Evolutionary conservation across 73 alveolate genomes (phyloP).

Genomic region (Tetrahymena elliotti): DNA sequence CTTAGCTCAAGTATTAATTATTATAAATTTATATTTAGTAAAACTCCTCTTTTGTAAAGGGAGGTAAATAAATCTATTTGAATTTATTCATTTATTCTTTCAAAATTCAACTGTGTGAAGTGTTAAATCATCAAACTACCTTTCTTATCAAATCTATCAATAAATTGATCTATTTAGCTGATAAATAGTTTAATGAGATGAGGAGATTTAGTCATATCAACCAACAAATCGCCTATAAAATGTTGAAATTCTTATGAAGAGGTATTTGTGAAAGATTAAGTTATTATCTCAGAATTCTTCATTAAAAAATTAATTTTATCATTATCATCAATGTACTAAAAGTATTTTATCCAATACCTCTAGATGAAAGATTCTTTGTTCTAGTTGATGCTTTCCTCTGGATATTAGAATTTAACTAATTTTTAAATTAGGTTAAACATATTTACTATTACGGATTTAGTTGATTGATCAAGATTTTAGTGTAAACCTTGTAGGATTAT

Average conservation of each 20-base stretch:
- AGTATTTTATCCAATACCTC: background rate
- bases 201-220: background rate
- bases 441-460: no score
- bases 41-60: background rate
- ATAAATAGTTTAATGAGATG: background rate
- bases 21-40: background rate
- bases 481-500: background rate
- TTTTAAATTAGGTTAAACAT: no score
- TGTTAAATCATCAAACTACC: background rate
- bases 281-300: background rate
- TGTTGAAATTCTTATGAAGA: background rate
- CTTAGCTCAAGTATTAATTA: background rate
- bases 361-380: background rate
- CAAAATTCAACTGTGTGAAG: background rate
- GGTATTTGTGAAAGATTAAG: background rate
- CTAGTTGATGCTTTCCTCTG: background rate
- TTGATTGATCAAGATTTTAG: background rate
- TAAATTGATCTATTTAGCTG: background rate
- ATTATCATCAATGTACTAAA: no score
- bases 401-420: background rate
- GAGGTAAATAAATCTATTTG: background rate
- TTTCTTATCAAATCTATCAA: background rate
- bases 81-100: background rate
- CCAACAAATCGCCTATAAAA: background rate
- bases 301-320: background rate